phyloP scores from a whole-genome alignment of 1,284 basidiomycete species.

The Pterulicium gracile region DNA sequence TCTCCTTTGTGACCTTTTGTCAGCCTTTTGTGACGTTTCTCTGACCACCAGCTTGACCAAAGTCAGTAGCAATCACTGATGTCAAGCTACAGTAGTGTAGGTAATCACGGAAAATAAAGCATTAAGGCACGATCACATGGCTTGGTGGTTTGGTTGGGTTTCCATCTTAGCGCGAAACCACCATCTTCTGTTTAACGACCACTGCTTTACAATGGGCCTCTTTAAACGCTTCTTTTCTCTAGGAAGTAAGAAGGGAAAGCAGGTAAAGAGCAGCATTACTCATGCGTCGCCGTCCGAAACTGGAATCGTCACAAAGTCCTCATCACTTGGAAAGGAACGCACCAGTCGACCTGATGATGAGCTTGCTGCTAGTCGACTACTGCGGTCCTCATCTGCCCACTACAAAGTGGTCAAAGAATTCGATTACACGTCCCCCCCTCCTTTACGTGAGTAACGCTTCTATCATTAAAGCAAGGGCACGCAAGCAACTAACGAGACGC shows the following conservation, averaged over 20 bases:
- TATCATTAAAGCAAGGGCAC: no score
- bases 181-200: constrained; percentile 13
- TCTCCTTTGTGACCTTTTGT: no score
- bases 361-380: constrained; percentile 46
- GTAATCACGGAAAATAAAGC: no score
- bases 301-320: constrained; percentile 5
- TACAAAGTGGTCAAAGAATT: constrained; percentile 43
- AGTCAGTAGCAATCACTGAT: no score
- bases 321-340: constrained; percentile 12
- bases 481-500: no score
- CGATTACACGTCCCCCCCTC: constrained; percentile 46
- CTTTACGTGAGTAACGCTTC: constrained; percentile 62
- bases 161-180: constrained; percentile 9
- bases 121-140: constrained; percentile 1
- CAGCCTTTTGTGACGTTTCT: no score
- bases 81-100: no score
- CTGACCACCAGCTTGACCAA: no score
- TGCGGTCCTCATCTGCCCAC: constrained; percentile 62
- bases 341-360: constrained; percentile 39
- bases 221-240: constrained; percentile 63
- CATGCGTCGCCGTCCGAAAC: constrained; percentile 7
- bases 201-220: constrained; percentile 43
- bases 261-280: constrained; percentile 22
- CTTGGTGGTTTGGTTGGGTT: background rate
- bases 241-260: constrained; percentile 51